These are phyloP conservation scores for Paramyrothecium sp. DNA, from an alignment of 2,329 filamentous ascomycete genomes.

Conservation along the genomic window DNA sequence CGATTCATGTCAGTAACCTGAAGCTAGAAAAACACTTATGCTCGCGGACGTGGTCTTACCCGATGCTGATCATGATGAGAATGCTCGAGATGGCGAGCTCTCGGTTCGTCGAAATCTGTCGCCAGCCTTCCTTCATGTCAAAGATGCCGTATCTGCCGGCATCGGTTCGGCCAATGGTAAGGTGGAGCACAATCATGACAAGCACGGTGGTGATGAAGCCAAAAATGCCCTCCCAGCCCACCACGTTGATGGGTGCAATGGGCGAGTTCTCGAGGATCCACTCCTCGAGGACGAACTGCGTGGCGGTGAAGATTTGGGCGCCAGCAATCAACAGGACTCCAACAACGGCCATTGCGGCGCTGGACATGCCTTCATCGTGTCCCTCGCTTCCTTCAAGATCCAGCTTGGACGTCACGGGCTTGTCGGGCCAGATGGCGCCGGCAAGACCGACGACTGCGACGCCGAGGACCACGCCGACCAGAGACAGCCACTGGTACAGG, in stretches of 20 bases:
- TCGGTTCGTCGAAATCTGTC: conserved; percentile 71
- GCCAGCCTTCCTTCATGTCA: conserved; percentile 82
- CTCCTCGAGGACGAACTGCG: conserved; percentile 95
- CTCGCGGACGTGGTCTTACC: conserved; percentile 48
- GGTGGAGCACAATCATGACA: conserved; percentile 78
- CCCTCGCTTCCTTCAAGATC: conserved; percentile 33
- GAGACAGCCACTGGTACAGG: conserved; percentile 88
- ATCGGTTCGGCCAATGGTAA: conserved; percentile 71
- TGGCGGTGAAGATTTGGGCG: conserved; percentile 94
- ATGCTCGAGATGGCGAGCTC: conserved; percentile 75
- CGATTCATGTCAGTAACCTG: conserved; percentile 14
- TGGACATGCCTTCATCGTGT: conserved; percentile 34
- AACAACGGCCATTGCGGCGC: conserved; percentile 59
- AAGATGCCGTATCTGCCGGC: conserved; percentile 80
- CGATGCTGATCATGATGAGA: conserved; percentile 96
- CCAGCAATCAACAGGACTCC: conserved; percentile 89
- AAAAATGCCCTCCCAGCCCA: conserved; percentile 95
- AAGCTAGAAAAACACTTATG: no score
- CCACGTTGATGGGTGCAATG: conserved; percentile 81
- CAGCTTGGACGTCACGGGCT: conserved; percentile 37
- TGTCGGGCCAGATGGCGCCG: conserved; percentile 75
- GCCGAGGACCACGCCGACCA: conserved; percentile 82
- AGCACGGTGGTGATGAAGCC: conserved; percentile 78
- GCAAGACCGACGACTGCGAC: conserved; percentile 89
- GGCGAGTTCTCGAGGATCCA: conserved; percentile 71